Percentiles rank a stretch among this genome's conserved stretches.
phyloP scores from a whole-genome alignment of 1,139 yeast genomes.

The Lodderomyces margitis region DNA sequence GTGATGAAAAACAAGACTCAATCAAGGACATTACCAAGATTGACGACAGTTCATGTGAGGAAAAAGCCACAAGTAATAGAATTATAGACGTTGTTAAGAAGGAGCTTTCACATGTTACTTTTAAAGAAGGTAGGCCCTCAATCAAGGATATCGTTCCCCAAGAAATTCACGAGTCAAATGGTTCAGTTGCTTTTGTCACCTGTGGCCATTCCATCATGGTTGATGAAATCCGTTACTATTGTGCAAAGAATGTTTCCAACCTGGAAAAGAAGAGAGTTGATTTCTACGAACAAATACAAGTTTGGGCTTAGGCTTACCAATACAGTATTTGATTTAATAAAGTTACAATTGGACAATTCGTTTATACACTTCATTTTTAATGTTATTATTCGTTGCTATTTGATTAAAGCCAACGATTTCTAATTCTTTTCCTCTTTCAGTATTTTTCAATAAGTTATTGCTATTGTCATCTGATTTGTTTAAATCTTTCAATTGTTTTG shows the following conservation, averaged over 20 bases:
- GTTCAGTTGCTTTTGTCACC: conserved; percentile 44
- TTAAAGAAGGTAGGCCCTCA: conserved; percentile 48
- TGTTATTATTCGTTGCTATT: too few species aligned
- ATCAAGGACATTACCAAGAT: neutral
- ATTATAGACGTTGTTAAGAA: conserved; percentile 10
- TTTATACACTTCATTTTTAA: too few species aligned
- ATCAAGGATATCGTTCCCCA: conserved; percentile 33
- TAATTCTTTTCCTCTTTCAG: too few species aligned
- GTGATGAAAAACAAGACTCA: neutral
- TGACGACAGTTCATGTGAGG: conserved; percentile 14
- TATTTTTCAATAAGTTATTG: too few species aligned
- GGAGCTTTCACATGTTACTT: conserved; percentile 30
- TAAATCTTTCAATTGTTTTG: too few species aligned
- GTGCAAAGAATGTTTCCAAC: conserved; percentile 26
- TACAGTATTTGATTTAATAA: too few species aligned
- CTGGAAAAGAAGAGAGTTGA: conserved; percentile 39
- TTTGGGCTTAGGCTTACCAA: conserved; percentile 44
- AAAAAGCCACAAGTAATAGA: conserved; percentile 22
- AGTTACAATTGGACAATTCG: too few species aligned
- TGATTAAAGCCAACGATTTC: too few species aligned
- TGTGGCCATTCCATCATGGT: conserved; percentile 53
- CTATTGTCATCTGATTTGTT: too few species aligned
- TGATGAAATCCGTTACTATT: conserved; percentile 44
- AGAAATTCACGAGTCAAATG: conserved; percentile 35
- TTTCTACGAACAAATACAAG: conserved; percentile 46